A percentile compares a stretch with the other conserved stretches of the same genome.
Conservation (phyloP, 805 yeast species). For the Starmera pachycereana region DNA sequence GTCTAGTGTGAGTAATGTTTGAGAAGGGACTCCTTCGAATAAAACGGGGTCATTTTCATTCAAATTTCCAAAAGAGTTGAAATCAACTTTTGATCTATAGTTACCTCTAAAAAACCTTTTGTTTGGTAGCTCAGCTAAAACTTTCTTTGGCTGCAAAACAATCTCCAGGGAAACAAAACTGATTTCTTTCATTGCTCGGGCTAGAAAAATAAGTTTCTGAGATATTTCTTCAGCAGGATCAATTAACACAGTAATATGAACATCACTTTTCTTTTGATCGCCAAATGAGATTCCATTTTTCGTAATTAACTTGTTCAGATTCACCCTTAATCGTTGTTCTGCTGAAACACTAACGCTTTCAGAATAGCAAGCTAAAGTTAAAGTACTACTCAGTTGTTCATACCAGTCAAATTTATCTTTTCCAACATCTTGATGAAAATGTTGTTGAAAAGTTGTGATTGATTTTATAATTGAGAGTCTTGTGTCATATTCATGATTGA, state of each 20-base stretch:
- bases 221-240: slow-evolving; percentile 69
- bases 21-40: slow-evolving; percentile 41
- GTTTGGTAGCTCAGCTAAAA: slow-evolving; percentile 32
- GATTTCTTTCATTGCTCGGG: slow-evolving; percentile 30
- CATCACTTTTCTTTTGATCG: slow-evolving; percentile 19
- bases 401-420: slow-evolving; percentile 29
- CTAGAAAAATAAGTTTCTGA: slow-evolving; percentile 47
- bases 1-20: slow-evolving; percentile 41
- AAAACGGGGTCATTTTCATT: slow-evolving; percentile 18
- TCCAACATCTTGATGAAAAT: slow-evolving; percentile 5
- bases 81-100: slow-evolving; percentile 24
- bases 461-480: slow-evolving; percentile 29
- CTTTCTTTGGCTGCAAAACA: slow-evolving; percentile 45
- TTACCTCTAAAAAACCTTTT: slow-evolving; percentile 49
- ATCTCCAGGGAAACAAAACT: slow-evolving; percentile 44
- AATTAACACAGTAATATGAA: slow-evolving; percentile 50
- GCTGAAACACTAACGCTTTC: slow-evolving; percentile 20
- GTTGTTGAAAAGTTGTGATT: slow-evolving; percentile 1
- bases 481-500: slow-evolving; percentile 36
- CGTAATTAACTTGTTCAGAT: slow-evolving; percentile 25
- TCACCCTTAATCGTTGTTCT: slow-evolving; percentile 35
- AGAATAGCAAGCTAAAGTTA: slow-evolving; percentile 34
- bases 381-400: slow-evolving; percentile 32
- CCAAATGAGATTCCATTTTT: slow-evolving; percentile 15
- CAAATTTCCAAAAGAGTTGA: slow-evolving; percentile 18